Evolutionary conservation across 345 rosid genomes (phyloP).

Genomic region (Reutealis trisperma): DNA sequence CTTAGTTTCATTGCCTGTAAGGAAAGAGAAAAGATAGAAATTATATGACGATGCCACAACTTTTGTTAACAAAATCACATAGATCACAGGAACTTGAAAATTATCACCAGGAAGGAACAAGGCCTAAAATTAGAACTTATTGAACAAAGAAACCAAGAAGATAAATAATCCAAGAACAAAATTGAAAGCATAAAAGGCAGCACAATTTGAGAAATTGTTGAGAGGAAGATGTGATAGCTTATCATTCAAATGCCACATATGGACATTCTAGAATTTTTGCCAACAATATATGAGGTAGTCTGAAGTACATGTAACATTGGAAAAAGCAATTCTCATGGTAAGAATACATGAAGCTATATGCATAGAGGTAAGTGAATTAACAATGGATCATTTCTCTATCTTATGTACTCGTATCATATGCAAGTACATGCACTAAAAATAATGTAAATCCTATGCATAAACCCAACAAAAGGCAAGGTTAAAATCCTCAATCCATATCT

Average conservation of each 20-base stretch:
- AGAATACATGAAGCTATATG: background rate
- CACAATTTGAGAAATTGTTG: background rate
- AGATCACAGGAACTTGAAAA: constrained; percentile 6
- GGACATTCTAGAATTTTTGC: background rate
- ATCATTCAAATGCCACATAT: background rate
- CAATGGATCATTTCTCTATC: background rate
- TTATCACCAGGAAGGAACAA: background rate
- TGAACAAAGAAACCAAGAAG: background rate
- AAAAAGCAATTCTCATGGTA: background rate
- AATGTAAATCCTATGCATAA: background rate
- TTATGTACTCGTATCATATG: background rate
- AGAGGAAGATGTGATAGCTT: background rate
- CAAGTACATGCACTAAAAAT: background rate
- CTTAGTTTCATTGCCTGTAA: constrained; percentile 91
- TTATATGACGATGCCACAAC: constrained; percentile 1
- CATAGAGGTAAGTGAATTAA: background rate
- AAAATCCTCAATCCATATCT: background rate
- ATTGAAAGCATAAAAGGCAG: background rate
- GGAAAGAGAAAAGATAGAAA: background rate
- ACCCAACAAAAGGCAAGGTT: background rate
- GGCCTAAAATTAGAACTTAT: background rate
- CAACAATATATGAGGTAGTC: background rate
- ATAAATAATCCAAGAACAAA: background rate
- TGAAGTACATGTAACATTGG: background rate
- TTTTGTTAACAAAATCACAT: constrained; percentile 12